phyloP scores from a whole-genome alignment of 1,284 basidiomycete genomes.

The Melampsora occidentalis region DNA sequence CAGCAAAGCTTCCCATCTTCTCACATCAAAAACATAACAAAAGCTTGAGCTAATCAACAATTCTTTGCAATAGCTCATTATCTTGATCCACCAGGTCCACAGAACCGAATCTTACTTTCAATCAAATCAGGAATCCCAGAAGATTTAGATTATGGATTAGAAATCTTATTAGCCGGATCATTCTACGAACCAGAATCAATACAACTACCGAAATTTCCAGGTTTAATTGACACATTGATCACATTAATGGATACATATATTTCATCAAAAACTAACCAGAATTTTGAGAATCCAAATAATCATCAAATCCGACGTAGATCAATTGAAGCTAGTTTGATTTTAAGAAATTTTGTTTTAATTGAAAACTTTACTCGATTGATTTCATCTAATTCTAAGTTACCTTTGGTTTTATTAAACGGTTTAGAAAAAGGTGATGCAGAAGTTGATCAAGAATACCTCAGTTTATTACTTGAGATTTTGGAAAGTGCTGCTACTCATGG shows the following conservation, averaged over 20 bases:
- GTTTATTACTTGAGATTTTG: slow-evolving; percentile 65
- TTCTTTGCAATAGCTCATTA: neutral
- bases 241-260: slow-evolving; percentile 12
- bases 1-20: too few relatives aligned
- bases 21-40: too few relatives aligned
- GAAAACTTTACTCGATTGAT: neutral
- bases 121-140: slow-evolving; percentile 17
- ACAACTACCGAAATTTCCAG: slow-evolving; percentile 9
- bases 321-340: slow-evolving; percentile 20
- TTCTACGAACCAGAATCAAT: slow-evolving; percentile 20
- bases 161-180: slow-evolving; percentile 14
- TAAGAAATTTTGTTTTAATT: slow-evolving; percentile 27
- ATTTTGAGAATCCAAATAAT: neutral
- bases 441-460: slow-evolving; percentile 12
- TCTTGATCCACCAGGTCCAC: slow-evolving; percentile 26
- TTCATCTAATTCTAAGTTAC: slow-evolving; percentile 2
- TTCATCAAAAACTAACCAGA: neutral
- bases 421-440: neutral
- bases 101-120: slow-evolving; percentile 31
- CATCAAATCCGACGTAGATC: slow-evolving; percentile 10
- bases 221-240: slow-evolving; percentile 15
- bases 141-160: slow-evolving; percentile 19
- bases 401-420: neutral
- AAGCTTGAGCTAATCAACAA: too few relatives aligned
- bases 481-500: slow-evolving; percentile 57